Conservation (phyloP, 768 basidiomycete genomes). For the Amanita molliuscula region DNA sequence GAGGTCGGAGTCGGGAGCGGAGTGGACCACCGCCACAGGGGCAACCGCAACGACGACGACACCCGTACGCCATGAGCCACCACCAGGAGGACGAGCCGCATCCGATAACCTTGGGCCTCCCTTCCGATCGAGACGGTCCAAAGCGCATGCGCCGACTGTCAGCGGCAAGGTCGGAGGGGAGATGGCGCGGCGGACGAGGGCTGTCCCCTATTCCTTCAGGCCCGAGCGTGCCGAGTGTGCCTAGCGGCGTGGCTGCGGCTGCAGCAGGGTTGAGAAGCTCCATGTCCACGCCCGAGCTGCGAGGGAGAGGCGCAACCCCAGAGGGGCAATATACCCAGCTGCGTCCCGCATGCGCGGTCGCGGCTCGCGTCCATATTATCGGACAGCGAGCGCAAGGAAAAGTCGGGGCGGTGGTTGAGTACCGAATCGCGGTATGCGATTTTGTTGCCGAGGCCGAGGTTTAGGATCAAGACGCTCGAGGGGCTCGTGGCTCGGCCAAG, state of each 20-base stretch:
- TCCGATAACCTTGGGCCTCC: no score
- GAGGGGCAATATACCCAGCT: no score
- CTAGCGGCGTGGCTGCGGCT: not conserved
- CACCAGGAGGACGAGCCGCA: no score
- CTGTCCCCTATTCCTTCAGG: not conserved
- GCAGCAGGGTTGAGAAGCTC: conserved; percentile 36
- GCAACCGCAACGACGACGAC: no score
- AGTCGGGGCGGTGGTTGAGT: conserved; percentile 56
- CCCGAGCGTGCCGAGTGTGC: not conserved
- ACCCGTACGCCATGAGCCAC: no score
- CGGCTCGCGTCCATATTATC: not conserved
- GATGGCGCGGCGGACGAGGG: no score
- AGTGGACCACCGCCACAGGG: no score
- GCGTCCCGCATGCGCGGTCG: no score
- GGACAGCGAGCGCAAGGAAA: conserved; percentile 6
- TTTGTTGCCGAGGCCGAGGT: conserved; percentile 64
- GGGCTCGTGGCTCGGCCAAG: conserved; percentile 13
- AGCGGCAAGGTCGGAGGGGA: no score
- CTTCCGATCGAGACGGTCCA: no score
- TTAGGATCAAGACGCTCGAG: conserved; percentile 32
- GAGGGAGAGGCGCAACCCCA: conserved; percentile 8
- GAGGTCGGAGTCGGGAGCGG: not conserved
- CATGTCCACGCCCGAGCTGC: conserved; percentile 59
- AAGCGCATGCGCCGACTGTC: no score
- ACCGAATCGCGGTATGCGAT: conserved; percentile 67